phyloP scores from a whole-genome alignment of 805 yeast species.

The Ogataea thermomethanolica region DNA sequence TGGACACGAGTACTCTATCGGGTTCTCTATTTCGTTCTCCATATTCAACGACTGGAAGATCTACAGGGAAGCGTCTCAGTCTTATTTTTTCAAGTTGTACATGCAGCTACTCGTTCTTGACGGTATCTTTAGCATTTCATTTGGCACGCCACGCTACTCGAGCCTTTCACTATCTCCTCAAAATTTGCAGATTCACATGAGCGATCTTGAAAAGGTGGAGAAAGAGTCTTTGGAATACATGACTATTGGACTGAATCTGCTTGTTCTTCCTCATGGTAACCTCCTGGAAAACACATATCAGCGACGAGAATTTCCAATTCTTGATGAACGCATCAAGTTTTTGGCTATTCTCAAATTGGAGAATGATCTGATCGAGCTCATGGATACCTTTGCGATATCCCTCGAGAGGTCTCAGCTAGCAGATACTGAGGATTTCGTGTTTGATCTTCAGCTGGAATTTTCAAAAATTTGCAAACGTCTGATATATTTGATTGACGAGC shows the following conservation, averaged over 20 bases:
- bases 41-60: constrained; percentile 58
- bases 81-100: constrained; percentile 35
- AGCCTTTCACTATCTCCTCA: constrained; percentile 20
- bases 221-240: constrained; percentile 21
- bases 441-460: constrained; percentile 31
- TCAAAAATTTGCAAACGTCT: constrained; percentile 28
- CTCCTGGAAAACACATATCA: constrained; percentile 14
- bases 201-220: constrained; percentile 11
- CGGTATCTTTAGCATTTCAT: constrained; percentile 48
- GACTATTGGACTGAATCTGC: constrained; percentile 25
- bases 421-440: constrained; percentile 27
- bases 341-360: constrained; percentile 25
- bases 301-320: constrained; percentile 10
- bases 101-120: constrained; percentile 47
- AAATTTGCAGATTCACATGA: constrained; percentile 18
- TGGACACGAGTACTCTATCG: constrained; percentile 58
- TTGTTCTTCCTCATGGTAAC: constrained; percentile 19
- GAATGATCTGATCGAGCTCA: constrained; percentile 20
- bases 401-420: constrained; percentile 3
- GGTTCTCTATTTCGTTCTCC: constrained; percentile 50
- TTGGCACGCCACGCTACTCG: constrained; percentile 39
- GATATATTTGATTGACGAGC: constrained; percentile 29
- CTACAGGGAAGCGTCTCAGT: constrained; percentile 31
- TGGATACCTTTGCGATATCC: constrained; percentile 8
- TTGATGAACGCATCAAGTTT: constrained; percentile 26